Base-by-base conservation (phyloP, 2,329 filamentous ascomycete genomes). In the Colletotrichum sp. region DNA sequence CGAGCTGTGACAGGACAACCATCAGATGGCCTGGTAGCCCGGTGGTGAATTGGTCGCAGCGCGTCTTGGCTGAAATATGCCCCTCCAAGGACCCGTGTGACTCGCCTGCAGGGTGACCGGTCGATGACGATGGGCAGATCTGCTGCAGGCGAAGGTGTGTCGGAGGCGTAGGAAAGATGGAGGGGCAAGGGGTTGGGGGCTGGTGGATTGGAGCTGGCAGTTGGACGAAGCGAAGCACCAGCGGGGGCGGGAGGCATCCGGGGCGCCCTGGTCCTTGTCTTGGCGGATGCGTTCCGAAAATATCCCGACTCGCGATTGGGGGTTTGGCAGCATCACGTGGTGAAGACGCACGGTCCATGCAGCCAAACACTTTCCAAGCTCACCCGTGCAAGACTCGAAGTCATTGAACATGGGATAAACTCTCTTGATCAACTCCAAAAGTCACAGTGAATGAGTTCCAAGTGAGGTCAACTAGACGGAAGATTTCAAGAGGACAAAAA, bases 61-160 rank as follows among this genome's bases (percentile, higher is more conserved):
- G 12, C 12, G 49, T 59, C 68, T 75, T 71, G 72, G 72, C 68
- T 75, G 21, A 30, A 60, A 71, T 60, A 63, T 55, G 68, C 49
- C 39, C 32, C 10, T 26, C 24, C 66, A 13, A 10, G 9, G 12
- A 36, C 59, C 68, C 72, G 52, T 73, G 73, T 76, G 70, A 76
- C 73, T 36, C 32, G 60, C 15, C 52, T 39, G 44, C 44, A 24
- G 60, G 71, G 32, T 73, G 69, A 65, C 69, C 30, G 24, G 57
- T 26, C 55, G 60, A 76, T 73, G 69, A 76, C 70, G 73, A 73
- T 73, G 64, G 69, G 15, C 57, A 32, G 30, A 69, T 73, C 55
- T 57, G 73, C 34, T 73, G 73, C 64, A 76, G 64, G 57, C 69
- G 63, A 72, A 76, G 63, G 64, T 64, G 73, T 76, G 69, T 76